These are phyloP conservation scores for Vanrija sp. DNA, from an alignment of 1,284 basidiomycete genomes.

Conservation along the genomic window DNA sequence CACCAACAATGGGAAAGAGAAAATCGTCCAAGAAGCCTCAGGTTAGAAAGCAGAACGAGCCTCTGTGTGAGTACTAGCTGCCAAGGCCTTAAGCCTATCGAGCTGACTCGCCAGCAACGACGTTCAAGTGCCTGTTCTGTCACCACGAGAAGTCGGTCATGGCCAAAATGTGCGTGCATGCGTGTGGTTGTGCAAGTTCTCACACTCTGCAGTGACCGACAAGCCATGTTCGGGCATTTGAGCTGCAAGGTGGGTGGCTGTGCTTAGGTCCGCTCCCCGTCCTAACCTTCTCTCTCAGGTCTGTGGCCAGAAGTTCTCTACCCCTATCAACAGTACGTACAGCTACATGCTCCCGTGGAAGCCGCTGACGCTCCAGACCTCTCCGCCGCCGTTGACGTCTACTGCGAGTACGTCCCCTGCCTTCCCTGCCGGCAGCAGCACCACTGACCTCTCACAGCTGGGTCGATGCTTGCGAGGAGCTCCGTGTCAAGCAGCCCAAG, in stretches of 20 bases:
- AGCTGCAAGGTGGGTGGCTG: slow-evolving; percentile 31
- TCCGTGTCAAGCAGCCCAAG: slow-evolving; percentile 32
- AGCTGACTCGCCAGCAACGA: slow-evolving; percentile 29
- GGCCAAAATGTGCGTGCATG: slow-evolving; percentile 35
- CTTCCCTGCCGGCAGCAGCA: not conserved
- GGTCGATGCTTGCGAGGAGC: slow-evolving; percentile 48
- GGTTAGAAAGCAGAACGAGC: slow-evolving; percentile 34
- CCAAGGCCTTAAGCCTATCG: not conserved
- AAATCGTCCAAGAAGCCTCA: slow-evolving; percentile 45
- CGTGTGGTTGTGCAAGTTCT: not conserved
- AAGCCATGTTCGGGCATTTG: slow-evolving; percentile 37
- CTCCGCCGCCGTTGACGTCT: slow-evolving; percentile 43
- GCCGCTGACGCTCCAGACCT: slow-evolving; percentile 29
- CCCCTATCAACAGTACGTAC: slow-evolving; percentile 42
- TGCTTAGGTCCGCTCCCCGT: not conserved
- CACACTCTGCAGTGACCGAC: slow-evolving; percentile 31
- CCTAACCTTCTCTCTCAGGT: slow-evolving; percentile 7
- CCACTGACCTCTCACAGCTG: slow-evolving; percentile 28
- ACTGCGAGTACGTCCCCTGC: slow-evolving; percentile 36
- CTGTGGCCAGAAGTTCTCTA: slow-evolving; percentile 38
- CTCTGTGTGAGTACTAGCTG: slow-evolving; percentile 24
- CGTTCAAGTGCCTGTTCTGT: slow-evolving; percentile 50
- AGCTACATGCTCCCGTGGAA: not conserved
- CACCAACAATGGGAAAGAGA: slow-evolving; percentile 43
- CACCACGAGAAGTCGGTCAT: slow-evolving; percentile 43